Evolutionary conservation across 306 rosid species (phyloP).

Genomic region (Ammopiptanthus mongolicus): DNA sequence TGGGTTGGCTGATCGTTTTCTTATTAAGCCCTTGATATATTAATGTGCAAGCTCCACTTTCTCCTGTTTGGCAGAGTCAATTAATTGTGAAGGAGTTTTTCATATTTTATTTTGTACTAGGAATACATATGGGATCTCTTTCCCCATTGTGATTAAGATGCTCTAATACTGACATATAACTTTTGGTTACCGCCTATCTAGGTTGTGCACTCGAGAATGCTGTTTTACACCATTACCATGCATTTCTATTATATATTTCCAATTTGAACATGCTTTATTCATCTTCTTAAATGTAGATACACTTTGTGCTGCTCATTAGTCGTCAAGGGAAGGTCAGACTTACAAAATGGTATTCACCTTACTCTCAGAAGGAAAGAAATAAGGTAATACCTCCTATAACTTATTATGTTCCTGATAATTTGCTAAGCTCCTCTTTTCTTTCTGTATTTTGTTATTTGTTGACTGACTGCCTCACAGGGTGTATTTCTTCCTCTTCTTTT

Average conservation of each 20-base stretch:
- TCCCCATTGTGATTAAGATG: not conserved
- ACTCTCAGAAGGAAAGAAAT: constrained; percentile 81
- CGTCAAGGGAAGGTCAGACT: constrained; percentile 95
- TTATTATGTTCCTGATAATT: not conserved
- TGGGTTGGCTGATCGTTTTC: too few species aligned
- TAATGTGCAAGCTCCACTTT: not conserved
- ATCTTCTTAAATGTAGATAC: constrained; percentile 48
- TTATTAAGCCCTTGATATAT: not conserved
- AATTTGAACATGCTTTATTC: constrained; percentile 9
- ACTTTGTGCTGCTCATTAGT: constrained; percentile 84
- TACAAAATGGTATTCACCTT: constrained; percentile 95
- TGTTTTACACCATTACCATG: not conserved
- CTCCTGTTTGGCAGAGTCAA: not conserved
- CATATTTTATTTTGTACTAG: not conserved
- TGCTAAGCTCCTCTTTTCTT: not conserved
- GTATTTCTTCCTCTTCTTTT: not conserved
- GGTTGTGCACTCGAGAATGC: not conserved
- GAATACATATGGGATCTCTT: not conserved
- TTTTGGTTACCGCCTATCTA: not conserved
- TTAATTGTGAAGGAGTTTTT: not conserved
- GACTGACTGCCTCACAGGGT: not conserved
- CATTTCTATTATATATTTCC: not conserved
- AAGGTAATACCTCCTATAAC: constrained; percentile 45
- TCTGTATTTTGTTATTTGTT: not conserved
- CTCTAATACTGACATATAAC: not conserved